Evolutionary conservation across 2,329 filamentous ascomycete species (phyloP), one percentile per base, ranked within the genome.

Genomic region (Helotiales sp.): DNA sequence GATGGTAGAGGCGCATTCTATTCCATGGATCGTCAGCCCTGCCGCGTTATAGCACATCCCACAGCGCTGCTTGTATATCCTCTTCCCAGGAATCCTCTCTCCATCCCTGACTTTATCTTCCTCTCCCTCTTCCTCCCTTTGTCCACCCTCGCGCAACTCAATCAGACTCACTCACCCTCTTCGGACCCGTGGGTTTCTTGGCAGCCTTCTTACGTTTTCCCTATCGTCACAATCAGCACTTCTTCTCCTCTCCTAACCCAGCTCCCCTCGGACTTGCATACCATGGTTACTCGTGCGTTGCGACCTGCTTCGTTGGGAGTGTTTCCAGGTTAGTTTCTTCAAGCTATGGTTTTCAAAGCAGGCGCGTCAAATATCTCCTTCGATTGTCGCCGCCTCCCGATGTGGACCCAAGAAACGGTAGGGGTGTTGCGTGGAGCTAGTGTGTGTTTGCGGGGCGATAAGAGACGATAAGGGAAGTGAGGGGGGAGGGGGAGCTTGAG

Each of bases 181-280:
- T 96, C 28, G 92, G 90, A 70, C 90, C 92, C 78, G 89, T 86
- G 17, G 92, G 92, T 83, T 93, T 93, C 77, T 89, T 87, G 63
- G 93, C 91, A 28, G 91, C 91, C 86, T 97, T 97, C 86, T 97
- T 97, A 79, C 95, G 92, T 85, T 97, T 97, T 70, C 95, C 95
- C 95, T 93, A 85, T 49, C 40, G 17, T 50, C 50, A 55, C 34
- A n/a, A 63, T 66, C 22, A 63, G 59, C 40, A 17, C 40, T 2
- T n/a, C 6, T 8, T 24, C 32, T 5, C 43, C 3, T 3, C 17
- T 57, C 7, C 8, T n/a, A n/a, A n/a, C n/a, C n/a, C n/a, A n/a
- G n/a, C 37, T 17, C 7, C 15, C 32, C 17, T 45, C 28, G 20
- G 11, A 40, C 26, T 6, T 22, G 6, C 45, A 26, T 66, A 66